Base-by-base conservation (phyloP, 208 protist species). In the Trypanosoma avium region DNA sequence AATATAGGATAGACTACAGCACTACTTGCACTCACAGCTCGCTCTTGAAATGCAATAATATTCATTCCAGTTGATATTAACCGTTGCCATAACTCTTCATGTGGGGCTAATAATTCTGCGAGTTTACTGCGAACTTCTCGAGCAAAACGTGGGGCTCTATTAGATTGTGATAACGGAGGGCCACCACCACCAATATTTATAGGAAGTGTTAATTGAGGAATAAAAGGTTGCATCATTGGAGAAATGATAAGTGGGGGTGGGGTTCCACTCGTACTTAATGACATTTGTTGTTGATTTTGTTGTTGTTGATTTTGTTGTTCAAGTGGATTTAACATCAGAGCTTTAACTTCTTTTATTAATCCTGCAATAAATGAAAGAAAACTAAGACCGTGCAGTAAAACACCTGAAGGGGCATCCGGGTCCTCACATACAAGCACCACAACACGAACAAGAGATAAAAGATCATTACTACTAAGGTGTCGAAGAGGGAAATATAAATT, bases 41-140 rank as follows among this genome's bases (percentile, higher is more conserved):
- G 85, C 49, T 95, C 88, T 59, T 90, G 88, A 54, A 81, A 82
- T 12, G 79, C 75, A 61, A 92, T 95, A 29, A 95, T 80, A 61
- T 87, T 84, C 88, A 95, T 95, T 9, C 82, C 82, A 0, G 84
- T 73, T 0, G 73, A 58, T 40, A 95, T 78, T 26, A 95, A 77
- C n/a, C 73, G 67, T 57, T 77, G 46, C 86, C 88, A 95, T 27
- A 95, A 59, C 17, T 79, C 76, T 27, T 73, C 58, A 50, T 91
- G 75, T 10, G 85, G 85, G 68, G 82, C 77, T n/a, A 95, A 73
- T 15, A 76, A 59, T 17, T 52, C 61, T 9, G 88, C 88, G 21
- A 94, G 63, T 15, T 73, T 56, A 57, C 78, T 69, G 12, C 82
- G 69, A 0, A 78, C 75, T 8, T 77, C 47, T 4, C 77, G 77